Evolutionary conservation across 345 rosid genomes (phyloP).

Genomic region (Aquilaria malaccensis): DNA sequence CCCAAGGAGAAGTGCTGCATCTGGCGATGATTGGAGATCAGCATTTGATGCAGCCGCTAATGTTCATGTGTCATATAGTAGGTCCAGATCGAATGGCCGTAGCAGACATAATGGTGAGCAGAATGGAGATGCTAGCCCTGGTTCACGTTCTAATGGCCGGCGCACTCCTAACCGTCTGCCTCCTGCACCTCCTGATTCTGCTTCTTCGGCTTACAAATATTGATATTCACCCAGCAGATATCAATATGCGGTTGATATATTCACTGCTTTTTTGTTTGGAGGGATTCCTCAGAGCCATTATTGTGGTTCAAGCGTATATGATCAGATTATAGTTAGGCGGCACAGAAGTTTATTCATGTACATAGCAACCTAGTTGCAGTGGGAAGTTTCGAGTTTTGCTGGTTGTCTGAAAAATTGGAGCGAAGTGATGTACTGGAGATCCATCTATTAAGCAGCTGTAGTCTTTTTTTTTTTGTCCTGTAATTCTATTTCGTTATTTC

Average conservation of each 20-base stretch:
- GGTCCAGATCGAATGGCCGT: conserved; percentile 52
- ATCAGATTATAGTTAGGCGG: no score
- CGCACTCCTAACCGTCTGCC: conserved; percentile 69
- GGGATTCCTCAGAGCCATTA: conserved; percentile 10
- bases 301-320: no score
- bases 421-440: no score
- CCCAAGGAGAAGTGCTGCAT: conserved; percentile 41
- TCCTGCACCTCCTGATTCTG: conserved; percentile 57
- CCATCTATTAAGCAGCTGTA: no score
- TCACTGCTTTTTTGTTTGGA: conserved; percentile 4
- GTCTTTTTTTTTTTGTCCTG: no score
- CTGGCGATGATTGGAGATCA: conserved; percentile 87
- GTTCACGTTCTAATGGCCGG: conserved; percentile 46
- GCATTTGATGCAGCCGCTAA: conserved; percentile 67
- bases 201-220: conserved; percentile 21
- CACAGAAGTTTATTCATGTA: no score
- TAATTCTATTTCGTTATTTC: no score
- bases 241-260: conserved; percentile 1
- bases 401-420: no score
- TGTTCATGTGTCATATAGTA: conserved; percentile 41
- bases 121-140: conserved; percentile 59
- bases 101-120: conserved; percentile 47
- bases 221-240: conserved; percentile 1
- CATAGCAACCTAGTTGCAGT: no score
- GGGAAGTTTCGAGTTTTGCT: no score